These are phyloP conservation scores for Starmera quercuum DNA, from an alignment of 805 yeast genomes.

Conservation along the genomic window DNA sequence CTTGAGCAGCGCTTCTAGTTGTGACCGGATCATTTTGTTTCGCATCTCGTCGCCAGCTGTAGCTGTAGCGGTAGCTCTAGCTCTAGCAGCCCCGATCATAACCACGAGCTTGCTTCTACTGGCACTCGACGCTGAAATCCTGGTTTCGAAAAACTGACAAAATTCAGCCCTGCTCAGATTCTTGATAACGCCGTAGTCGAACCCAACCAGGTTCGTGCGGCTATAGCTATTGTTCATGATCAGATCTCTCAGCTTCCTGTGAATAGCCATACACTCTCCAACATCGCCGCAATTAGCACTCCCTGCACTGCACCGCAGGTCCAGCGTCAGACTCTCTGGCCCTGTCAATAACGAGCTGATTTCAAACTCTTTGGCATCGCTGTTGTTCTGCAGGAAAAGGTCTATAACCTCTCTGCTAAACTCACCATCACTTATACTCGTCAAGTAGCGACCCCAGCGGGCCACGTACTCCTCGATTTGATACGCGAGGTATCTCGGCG, in stretches of 20 bases:
- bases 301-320: slow-evolving; percentile 26
- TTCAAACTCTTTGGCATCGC: slow-evolving; percentile 8
- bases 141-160: slow-evolving; percentile 24
- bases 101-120: slow-evolving; percentile 31
- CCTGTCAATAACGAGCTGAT: slow-evolving; percentile 13
- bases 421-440: slow-evolving; percentile 22
- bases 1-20: slow-evolving; percentile 35
- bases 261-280: slow-evolving; percentile 28
- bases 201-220: slow-evolving; percentile 18
- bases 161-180: slow-evolving; percentile 26
- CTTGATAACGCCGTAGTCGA: slow-evolving; percentile 26
- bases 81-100: slow-evolving; percentile 31
- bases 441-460: slow-evolving; percentile 30
- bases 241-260: slow-evolving; percentile 42
- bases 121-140: slow-evolving; percentile 27
- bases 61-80: too few relatives aligned
- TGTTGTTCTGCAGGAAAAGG: slow-evolving; percentile 26
- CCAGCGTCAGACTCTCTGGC: slow-evolving; percentile 27
- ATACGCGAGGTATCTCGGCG: slow-evolving; percentile 31
- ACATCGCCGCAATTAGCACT: slow-evolving; percentile 20
- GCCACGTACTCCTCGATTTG: slow-evolving; percentile 42
- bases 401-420: slow-evolving; percentile 28
- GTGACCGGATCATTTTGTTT: slow-evolving; percentile 27
- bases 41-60: slow-evolving; percentile 29
- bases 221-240: slow-evolving; percentile 31